Evolutionary conservation across 257 asterid genomes (phyloP), one percentile per base, ranked within the genome.

Genomic region (Gentiana dahurica): DNA sequence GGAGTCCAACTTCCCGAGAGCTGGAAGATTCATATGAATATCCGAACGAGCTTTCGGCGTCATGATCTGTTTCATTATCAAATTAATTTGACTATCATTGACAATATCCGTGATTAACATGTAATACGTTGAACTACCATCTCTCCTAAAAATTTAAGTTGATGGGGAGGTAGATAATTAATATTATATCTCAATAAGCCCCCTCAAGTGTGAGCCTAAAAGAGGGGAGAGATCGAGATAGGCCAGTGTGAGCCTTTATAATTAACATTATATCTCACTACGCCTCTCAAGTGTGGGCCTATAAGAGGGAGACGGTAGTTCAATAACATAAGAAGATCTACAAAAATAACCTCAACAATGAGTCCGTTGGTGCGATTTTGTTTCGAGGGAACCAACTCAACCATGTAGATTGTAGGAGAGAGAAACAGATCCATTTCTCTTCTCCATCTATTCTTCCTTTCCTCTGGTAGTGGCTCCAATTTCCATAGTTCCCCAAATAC

Each of bases 401-500:
- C 77, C 96, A 91, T 91, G 60, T 84, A 78, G 73, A 84, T 76
- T 0, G 95, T 78, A 0, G 98, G 98, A 49, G 96, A 83, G 55
- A 91, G 87, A 48, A 91, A 74, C 98, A 96, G 87, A 51, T 85
- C 89, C 96, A 87, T 87, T 71, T 91, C 98, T 55, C 63, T 72
- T 59, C 53, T 68, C 98, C 98, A 91, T 71, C 73, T 83, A 49
- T 70, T 65, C 79, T 81, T 91, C 55, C 80, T 66, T 53, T 87
- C 96, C 68, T 87, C 94, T 1, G 89, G 59, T 59, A 91, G 73
- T 0, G 98, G 98, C 79, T 87, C 98, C 59, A 91, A 69, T 78
- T 91, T 91, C 98, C 98, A 87, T 2, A 91, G 95, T 80, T 91
- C 98, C 4, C 98, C 98, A 57, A 91, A 91, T 51, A 91, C 88